phyloP scores from a whole-genome alignment of 2,329 filamentous ascomycete species.

The Xylariaceae sp. region DNA sequence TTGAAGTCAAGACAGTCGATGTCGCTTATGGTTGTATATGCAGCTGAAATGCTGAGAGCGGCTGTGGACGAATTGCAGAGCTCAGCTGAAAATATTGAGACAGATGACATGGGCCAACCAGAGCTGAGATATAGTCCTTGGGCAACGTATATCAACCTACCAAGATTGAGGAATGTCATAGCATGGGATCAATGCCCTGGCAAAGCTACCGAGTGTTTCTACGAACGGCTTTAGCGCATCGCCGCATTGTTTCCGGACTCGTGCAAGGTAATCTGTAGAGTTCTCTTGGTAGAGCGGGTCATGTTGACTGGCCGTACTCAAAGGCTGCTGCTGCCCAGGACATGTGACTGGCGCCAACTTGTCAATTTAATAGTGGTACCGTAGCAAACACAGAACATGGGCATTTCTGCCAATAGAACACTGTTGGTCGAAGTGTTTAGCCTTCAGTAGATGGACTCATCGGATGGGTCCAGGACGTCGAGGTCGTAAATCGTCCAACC shows the following conservation, averaged over 20 bases:
- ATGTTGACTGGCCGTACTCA: not conserved
- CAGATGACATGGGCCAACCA: constrained; percentile 21
- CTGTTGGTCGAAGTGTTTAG: constrained; percentile 14
- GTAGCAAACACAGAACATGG: not conserved
- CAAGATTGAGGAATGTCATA: constrained; percentile 8
- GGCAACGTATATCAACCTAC: constrained; percentile 20
- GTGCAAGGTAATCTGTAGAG: not conserved
- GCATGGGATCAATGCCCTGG: constrained; percentile 10
- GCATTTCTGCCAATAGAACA: not conserved
- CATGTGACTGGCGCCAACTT: too few species aligned
- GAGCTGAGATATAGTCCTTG: constrained; percentile 7
- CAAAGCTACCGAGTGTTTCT: constrained; percentile 3
- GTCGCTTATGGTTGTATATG: not conserved
- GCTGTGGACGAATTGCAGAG: constrained; percentile 8
- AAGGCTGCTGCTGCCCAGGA: too few species aligned
- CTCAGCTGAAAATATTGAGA: constrained; percentile 23
- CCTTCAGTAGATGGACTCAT: constrained; percentile 8
- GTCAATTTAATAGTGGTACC: too few species aligned
- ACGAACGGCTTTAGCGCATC: constrained; percentile 8
- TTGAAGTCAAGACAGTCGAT: not conserved
- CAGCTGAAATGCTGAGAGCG: constrained; percentile 6
- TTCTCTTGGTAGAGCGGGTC: constrained; percentile 12
- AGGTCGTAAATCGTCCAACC: constrained; percentile 42
- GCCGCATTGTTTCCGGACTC: constrained; percentile 4
- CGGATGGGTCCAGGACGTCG: constrained; percentile 17